Base-by-base conservation (phyloP, 2,329 filamentous ascomycete species). In the Epichloe uncinata region DNA sequence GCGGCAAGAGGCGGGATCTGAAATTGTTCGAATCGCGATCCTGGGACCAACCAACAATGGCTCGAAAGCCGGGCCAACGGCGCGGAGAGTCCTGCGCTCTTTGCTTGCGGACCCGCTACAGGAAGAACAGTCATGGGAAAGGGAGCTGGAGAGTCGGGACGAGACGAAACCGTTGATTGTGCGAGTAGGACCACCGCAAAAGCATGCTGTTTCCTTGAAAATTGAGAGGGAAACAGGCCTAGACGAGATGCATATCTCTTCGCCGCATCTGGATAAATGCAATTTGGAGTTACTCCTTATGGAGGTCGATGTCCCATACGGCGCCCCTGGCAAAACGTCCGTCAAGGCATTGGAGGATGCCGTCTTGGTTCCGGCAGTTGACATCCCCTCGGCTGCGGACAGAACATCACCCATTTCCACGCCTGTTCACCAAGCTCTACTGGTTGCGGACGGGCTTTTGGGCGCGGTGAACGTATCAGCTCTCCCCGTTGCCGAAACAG, bases 381-480 rank as follows among this genome's bases (percentile, higher is more conserved):
- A 86, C 18, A 85, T 87, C 41, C 79, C 78, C 5, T 81, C 84
- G 13, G 74, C 73, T 53, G 79, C 78, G 15, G 81, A 82, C 8
- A 73, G 80, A 53, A 75, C 80, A 50, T 81, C 81, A 12, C 76
- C 81, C 15, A 73, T 93, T 41, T 79, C 81, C 6, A 88, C 87
- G 42, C 90, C 91, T 0, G 88, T 96, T 1, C 91, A 97, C 62
- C 86, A 83, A 61, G 80, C 84, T 1, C 67, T 96, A 15, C 59
- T 96, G 9, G 76, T 95, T 8, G 82, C 81, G 0, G 76, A 86
- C 45, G 89, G 87, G 0, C 68, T 95, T 2, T 69, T 78, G 48
- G 87, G 85, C 7, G 79, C 84, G 1, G 72, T 82, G 5, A 70
- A 75, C 2, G 57, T 78, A 6, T 63, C 75, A 5, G 60, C 69